Evolutionary conservation across 78 protist species (phyloP), one percentile per base, ranked within the genome.

Genomic region (Planoprotostelium fungivorum): DNA sequence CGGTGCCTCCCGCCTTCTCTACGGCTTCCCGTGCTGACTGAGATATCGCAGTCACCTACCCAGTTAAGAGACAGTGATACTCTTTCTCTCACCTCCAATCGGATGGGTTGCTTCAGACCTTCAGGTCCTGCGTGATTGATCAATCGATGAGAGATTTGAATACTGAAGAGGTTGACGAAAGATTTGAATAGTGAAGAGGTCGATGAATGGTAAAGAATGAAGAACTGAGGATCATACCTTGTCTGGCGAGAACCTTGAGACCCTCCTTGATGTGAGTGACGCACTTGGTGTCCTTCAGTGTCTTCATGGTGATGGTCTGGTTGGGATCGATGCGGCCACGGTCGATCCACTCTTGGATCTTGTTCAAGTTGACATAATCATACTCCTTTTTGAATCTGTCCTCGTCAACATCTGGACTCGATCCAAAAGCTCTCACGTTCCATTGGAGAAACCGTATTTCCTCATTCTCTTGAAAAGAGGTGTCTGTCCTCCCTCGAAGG

Each of bases 401-500:
- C 35, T 1, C 1, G 1, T 36, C 25, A 37, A 1, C 1, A 9
- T 9, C n/a, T 31, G 16, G 10, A 1, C 23, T 34, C 38, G 25
- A 34, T 84, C 38, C 29, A 1, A 23, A 9, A 5, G 88, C 16
- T 25, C 73, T 51, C 84, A 83, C 85, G 1, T 36, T 9, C 85
- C 89, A 87, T 91, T 95, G 29, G 94, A 88, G 84, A 92, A 91
- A 87, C 97, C 97, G 86, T 87, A 89, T 90, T 96, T 96, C 63
- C 95, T 93, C 90, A 96, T 87, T 35, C 38, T 88, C 86, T 92
- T 93, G 88, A 35, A 91, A 34, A 96, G 90, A 86, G 96, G 96
- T 63, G 94, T 96, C 93, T 96, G 97, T 86, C 97, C 97, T 38
- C 97, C 97, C 90, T 96, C 97, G 31, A 96, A 96, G 34, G 84